A percentile compares a stretch with the other conserved stretches of the same genome.
These are phyloP conservation scores for Emergomyces africanus DNA, from an alignment of 2,329 filamentous ascomycete species.

Conservation along the genomic window DNA sequence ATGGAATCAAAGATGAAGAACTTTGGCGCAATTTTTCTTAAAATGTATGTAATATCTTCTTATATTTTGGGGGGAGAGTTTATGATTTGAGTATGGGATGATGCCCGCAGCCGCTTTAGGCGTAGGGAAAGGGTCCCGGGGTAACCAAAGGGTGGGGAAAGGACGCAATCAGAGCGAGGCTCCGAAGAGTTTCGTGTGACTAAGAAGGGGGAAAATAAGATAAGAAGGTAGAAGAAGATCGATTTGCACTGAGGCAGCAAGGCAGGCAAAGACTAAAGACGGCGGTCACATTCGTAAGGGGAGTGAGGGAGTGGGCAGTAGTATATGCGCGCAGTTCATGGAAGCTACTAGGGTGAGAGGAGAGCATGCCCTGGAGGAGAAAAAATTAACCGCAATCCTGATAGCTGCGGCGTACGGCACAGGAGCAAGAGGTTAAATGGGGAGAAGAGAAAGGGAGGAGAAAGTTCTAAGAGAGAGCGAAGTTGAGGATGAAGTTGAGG, in stretches of 20 bases:
- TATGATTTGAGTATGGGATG: accelerated
- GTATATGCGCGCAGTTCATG: not conserved
- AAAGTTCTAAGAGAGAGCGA: conserved; percentile 4
- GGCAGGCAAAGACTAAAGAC: not conserved
- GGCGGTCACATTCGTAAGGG: not conserved
- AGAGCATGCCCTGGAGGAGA: not conserved
- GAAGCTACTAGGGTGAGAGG: not conserved
- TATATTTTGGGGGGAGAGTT: not conserved
- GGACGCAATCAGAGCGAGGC: not conserved
- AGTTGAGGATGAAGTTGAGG: conserved; percentile 11
- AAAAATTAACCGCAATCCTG: not conserved
- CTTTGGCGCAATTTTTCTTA: not conserved
- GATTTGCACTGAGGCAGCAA: not conserved
- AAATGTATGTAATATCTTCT: not conserved
- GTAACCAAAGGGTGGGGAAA: not conserved
- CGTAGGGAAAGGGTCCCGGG: not conserved
- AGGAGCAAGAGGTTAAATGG: too few relatives aligned
- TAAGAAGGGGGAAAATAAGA: not conserved
- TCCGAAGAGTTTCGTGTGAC: not conserved
- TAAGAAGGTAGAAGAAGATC: too few relatives aligned
- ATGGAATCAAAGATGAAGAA: not conserved
- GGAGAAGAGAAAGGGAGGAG: not conserved
- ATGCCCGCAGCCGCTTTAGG: accelerated
- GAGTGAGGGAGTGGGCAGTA: not conserved
- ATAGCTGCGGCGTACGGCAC: not conserved